Conservation (phyloP, 2,329 filamentous ascomycete genomes). For the Scopulariopsis brevicaulis region DNA sequence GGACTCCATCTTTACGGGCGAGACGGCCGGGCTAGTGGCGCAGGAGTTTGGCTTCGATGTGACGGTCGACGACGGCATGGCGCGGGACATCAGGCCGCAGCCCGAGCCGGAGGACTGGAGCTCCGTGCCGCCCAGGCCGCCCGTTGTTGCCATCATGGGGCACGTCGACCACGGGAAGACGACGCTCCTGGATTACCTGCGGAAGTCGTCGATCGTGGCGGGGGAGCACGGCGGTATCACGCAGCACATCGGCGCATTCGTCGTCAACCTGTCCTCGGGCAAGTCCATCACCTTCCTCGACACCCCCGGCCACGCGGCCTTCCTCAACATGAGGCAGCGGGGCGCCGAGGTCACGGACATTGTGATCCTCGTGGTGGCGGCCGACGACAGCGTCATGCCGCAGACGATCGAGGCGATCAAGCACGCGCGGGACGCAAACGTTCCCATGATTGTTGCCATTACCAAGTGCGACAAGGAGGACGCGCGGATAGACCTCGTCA, state of each 20-base stretch:
- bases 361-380: conserved; percentile 88
- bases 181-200: conserved; percentile 84
- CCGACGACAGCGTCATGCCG: conserved; percentile 94
- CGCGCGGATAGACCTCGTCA: conserved; percentile 71
- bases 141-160: conserved; percentile 98
- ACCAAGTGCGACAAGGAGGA: conserved; percentile 93
- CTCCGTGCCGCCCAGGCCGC: conserved; percentile 62
- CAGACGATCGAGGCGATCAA: conserved; percentile 95
- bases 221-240: conserved; percentile 95
- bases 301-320: conserved; percentile 91
- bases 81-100: conserved; percentile 59
- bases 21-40: conserved; percentile 81
- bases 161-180: conserved; percentile 99
- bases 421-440: conserved; percentile 75
- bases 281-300: conserved; percentile 94
- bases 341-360: conserved; percentile 96
- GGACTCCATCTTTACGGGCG: conserved; percentile 80
- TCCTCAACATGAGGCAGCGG: conserved; percentile 88
- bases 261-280: conserved; percentile 73
- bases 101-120: conserved; percentile 59
- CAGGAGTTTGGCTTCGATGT: conserved; percentile 91
- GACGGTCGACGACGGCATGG: conserved; percentile 54
- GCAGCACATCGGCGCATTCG: conserved; percentile 96
- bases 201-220: conserved; percentile 84
- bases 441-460: conserved; percentile 94